phyloP scores from a whole-genome alignment of 2,329 filamentous ascomycete species.

The Scedosporium dehoogii region DNA sequence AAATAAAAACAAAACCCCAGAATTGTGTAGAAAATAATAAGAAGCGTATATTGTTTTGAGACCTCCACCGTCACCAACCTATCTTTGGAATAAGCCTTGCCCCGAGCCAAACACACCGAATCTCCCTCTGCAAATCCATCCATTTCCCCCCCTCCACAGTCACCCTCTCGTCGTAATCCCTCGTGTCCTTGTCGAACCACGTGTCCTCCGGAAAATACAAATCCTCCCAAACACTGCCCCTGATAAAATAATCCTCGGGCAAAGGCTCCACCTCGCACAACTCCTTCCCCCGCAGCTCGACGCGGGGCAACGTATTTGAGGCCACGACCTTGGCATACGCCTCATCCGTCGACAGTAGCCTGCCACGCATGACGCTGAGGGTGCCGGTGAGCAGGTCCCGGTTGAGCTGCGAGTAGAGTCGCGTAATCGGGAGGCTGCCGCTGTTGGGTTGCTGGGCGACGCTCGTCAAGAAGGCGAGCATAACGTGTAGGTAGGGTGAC shows the following conservation, averaged over 20 bases:
- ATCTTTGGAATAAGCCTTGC: background rate
- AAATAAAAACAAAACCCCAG: background rate
- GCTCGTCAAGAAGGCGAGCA: slow-evolving; percentile 47
- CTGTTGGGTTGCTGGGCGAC: slow-evolving; percentile 19
- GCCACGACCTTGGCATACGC: background rate
- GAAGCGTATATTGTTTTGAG: too few relatives aligned
- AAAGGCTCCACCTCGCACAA: slow-evolving; percentile 34
- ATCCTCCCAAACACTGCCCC: slow-evolving; percentile 51
- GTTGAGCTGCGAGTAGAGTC: slow-evolving; percentile 37
- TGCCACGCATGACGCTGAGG: slow-evolving; percentile 21
- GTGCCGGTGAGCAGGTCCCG: slow-evolving; percentile 39
- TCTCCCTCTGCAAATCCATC: background rate
- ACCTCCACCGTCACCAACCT: background rate
- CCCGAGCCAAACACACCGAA: background rate
- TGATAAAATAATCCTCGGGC: slow-evolving; percentile 59
- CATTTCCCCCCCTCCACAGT: slow-evolving; percentile 41
- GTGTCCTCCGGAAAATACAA: slow-evolving; percentile 42
- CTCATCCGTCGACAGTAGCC: background rate
- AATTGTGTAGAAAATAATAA: background rate
- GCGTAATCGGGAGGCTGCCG: slow-evolving; percentile 18
- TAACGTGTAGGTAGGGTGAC: slow-evolving; percentile 52
- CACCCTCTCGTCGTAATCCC: slow-evolving; percentile 56
- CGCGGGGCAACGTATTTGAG: background rate
- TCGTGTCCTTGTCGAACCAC: slow-evolving; percentile 48
- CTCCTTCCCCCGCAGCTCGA: background rate